Evolutionary conservation across 768 basidiomycete species (phyloP).

Genomic region (Tylopilus rubrobrunneus): DNA sequence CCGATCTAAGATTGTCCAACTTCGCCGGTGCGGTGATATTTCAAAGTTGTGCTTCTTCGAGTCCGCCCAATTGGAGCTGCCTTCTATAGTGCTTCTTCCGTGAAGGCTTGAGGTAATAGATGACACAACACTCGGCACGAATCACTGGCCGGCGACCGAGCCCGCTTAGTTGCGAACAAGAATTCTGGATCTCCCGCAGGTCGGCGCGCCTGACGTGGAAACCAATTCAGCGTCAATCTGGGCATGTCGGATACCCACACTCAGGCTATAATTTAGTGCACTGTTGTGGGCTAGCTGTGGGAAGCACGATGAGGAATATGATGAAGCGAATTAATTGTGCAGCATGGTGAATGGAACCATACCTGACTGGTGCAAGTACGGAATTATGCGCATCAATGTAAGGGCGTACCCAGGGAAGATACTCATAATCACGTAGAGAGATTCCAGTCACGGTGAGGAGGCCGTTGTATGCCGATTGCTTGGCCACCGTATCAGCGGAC

Average conservation of each 20-base stretch:
- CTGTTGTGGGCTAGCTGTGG: too few relatives aligned
- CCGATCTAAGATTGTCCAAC: background rate
- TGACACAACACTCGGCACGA: background rate
- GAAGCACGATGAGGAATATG: too few relatives aligned
- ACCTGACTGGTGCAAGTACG: background rate
- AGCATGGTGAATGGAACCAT: background rate
- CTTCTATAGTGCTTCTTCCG: background rate
- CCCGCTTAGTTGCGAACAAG: background rate
- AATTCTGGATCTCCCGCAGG: background rate
- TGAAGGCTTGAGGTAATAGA: background rate
- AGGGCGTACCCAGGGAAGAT: background rate
- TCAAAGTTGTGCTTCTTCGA: background rate
- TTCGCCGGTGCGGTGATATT: background rate
- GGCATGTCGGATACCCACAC: too few relatives aligned
- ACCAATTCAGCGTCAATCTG: too few relatives aligned
- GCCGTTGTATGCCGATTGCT: background rate
- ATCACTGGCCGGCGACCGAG: background rate
- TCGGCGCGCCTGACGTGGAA: background rate
- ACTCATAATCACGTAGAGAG: background rate
- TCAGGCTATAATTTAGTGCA: too few relatives aligned
- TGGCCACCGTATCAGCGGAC: background rate
- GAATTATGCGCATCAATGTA: background rate
- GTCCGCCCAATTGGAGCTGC: background rate
- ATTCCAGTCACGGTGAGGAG: background rate
- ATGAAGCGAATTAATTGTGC: too few relatives aligned